Conservation (phyloP, 768 basidiomycete species). For the Lyophyllum semitale region DNA sequence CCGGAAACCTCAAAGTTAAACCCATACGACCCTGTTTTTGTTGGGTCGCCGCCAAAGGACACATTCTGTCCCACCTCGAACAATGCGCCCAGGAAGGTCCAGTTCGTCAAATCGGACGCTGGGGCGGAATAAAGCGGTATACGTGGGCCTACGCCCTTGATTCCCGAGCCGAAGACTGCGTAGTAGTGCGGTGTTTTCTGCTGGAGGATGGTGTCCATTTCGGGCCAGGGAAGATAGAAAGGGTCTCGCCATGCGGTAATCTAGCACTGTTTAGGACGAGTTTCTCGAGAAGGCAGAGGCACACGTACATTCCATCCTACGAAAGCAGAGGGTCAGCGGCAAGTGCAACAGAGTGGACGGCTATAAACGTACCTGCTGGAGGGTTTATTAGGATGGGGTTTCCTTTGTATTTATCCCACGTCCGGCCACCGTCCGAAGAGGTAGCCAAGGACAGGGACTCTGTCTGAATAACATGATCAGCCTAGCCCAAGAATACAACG, state of each 20-base stretch:
- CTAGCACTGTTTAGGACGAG: not conserved
- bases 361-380: not conserved
- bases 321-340: not conserved
- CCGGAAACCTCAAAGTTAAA: conserved; percentile 2
- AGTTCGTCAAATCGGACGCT: conserved; percentile 1
- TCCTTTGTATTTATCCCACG: not conserved
- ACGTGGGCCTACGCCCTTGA: not conserved
- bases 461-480: not conserved
- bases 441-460: conserved; percentile 1
- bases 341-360: not conserved
- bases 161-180: not conserved
- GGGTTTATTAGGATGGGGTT: not conserved
- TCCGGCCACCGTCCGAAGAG: not conserved
- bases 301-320: not conserved
- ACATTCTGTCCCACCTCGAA: not conserved
- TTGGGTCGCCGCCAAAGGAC: not conserved
- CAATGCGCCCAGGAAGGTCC: not conserved
- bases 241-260: conserved; percentile 1
- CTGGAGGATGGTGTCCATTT: not conserved
- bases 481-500: not conserved
- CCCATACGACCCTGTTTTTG: not conserved
- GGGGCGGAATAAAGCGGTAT: not conserved
- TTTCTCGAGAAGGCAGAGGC: not conserved
- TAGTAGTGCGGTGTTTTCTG: not conserved
- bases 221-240: not conserved